Conservation (phyloP, 1,284 basidiomycete genomes). For the Cryptococcus neoformans region DNA sequence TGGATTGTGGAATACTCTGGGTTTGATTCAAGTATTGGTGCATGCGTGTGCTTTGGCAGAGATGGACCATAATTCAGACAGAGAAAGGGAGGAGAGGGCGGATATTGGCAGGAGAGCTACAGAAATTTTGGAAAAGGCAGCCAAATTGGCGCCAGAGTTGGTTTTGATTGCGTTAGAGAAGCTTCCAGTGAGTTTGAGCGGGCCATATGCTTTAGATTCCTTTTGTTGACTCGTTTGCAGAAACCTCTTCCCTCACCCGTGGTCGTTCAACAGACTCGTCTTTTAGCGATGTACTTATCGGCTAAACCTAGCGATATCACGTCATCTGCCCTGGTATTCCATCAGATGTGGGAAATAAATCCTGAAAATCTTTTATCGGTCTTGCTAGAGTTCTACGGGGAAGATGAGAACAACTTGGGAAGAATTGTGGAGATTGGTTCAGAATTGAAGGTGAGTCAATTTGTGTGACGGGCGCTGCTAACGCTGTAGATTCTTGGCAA, state of each 20-base stretch:
- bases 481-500: slow-evolving; percentile 78
- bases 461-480: slow-evolving; percentile 5
- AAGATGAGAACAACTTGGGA: slow-evolving; percentile 89
- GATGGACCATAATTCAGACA: slow-evolving; percentile 60
- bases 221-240: slow-evolving; percentile 51
- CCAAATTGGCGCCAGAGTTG: slow-evolving; percentile 78
- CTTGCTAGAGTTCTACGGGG: slow-evolving; percentile 86
- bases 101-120: slow-evolving; percentile 72
- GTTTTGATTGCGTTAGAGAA: slow-evolving; percentile 91
- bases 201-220: too few relatives aligned
- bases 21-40: slow-evolving; percentile 85
- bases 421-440: slow-evolving; percentile 93
- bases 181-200: slow-evolving; percentile 64
- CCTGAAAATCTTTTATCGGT: slow-evolving; percentile 79
- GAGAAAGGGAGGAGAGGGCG: slow-evolving; percentile 52
- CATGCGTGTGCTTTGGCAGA: slow-evolving; percentile 36
- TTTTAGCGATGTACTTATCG: slow-evolving; percentile 81
- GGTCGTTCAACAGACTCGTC: slow-evolving; percentile 75
- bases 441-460: slow-evolving; percentile 73
- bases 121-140: slow-evolving; percentile 88
- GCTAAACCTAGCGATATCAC: slow-evolving; percentile 66
- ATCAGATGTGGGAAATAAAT: slow-evolving; percentile 90
- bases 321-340: slow-evolving; percentile 93
- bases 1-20: slow-evolving; percentile 88
- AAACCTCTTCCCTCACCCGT: slow-evolving; percentile 85